Conservation (phyloP, 2,329 filamentous ascomycete genomes). For the Endocalyx cinctus region DNA sequence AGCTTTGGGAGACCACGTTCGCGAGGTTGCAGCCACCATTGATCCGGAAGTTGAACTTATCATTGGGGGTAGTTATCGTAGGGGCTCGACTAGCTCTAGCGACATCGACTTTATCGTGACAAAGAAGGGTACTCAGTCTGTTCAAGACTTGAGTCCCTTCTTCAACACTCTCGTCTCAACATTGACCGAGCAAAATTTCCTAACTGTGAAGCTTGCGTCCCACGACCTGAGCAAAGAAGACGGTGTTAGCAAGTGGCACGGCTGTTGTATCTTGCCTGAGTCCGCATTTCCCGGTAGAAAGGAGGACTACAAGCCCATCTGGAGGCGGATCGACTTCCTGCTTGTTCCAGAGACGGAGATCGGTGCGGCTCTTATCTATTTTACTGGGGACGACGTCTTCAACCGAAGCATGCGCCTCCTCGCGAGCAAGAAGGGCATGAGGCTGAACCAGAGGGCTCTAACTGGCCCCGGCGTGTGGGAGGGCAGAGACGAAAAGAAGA, state of each 20-base stretch:
- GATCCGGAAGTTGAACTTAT: constrained; percentile 65
- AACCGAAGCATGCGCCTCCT: constrained; percentile 80
- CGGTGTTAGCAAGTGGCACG: constrained; percentile 79
- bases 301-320: constrained; percentile 41
- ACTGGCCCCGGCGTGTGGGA: constrained; percentile 71
- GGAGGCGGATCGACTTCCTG: constrained; percentile 81
- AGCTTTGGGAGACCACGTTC: constrained; percentile 62
- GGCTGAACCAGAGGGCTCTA: constrained; percentile 78
- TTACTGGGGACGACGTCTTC: constrained; percentile 93
- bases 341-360: constrained; percentile 75
- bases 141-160: constrained; percentile 55
- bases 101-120: constrained; percentile 87
- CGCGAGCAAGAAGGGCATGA: constrained; percentile 75
- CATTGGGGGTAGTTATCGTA: constrained; percentile 79
- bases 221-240: constrained; percentile 35
- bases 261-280: constrained; percentile 67
- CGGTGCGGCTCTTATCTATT: constrained; percentile 87
- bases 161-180: constrained; percentile 58
- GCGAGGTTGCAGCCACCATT: constrained; percentile 49
- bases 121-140: constrained; percentile 50
- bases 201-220: constrained; percentile 66
- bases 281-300: constrained; percentile 21
- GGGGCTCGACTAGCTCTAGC: constrained; percentile 67
- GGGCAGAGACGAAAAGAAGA: constrained; percentile 68
- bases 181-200: constrained; percentile 59